Conservation (phyloP, 352 stramenopile genomes). For the Phytophthora vignae region DNA sequence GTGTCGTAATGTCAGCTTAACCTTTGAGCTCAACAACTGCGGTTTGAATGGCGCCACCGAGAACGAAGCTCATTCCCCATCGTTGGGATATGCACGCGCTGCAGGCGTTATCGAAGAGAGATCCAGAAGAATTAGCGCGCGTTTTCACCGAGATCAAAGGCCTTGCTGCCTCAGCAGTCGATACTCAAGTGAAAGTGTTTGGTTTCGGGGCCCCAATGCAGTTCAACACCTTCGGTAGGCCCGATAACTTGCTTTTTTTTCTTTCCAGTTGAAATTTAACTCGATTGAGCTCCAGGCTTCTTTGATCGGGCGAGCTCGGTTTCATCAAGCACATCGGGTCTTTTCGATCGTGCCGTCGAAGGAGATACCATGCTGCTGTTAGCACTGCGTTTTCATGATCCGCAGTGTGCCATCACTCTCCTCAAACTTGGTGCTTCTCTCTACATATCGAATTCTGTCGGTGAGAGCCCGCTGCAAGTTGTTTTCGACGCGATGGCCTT, state of each 20-base stretch:
- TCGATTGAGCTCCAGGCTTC: slow-evolving; percentile 50
- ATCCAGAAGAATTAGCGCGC: slow-evolving; percentile 42
- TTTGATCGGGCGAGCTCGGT: slow-evolving; percentile 37
- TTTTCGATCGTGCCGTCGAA: slow-evolving; percentile 49
- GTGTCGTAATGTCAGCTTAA: background rate
- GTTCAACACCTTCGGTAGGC: slow-evolving; percentile 59
- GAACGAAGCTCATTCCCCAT: slow-evolving; percentile 46
- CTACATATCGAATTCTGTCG: slow-evolving; percentile 30
- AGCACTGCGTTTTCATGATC: slow-evolving; percentile 54
- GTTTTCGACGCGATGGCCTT: slow-evolving; percentile 44
- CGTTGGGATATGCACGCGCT: slow-evolving; percentile 72
- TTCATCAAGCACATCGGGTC: slow-evolving; percentile 5
- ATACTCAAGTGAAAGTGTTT: slow-evolving; percentile 52
- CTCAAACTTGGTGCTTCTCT: slow-evolving; percentile 45
- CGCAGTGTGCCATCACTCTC: slow-evolving; percentile 41
- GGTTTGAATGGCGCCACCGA: slow-evolving; percentile 1
- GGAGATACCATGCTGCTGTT: slow-evolving; percentile 68
- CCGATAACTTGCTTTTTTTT: background rate
- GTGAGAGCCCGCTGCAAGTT: slow-evolving; percentile 46
- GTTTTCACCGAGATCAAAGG: slow-evolving; percentile 50
- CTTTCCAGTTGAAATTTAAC: background rate
- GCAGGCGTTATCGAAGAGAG: slow-evolving; percentile 45
- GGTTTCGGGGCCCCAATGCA: slow-evolving; percentile 56
- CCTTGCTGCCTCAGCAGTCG: slow-evolving; percentile 34
- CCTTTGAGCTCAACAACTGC: background rate